Evolutionary conservation across 2,329 filamentous ascomycete genomes (phyloP).

Genomic region (Talaromyces pinophilus): DNA sequence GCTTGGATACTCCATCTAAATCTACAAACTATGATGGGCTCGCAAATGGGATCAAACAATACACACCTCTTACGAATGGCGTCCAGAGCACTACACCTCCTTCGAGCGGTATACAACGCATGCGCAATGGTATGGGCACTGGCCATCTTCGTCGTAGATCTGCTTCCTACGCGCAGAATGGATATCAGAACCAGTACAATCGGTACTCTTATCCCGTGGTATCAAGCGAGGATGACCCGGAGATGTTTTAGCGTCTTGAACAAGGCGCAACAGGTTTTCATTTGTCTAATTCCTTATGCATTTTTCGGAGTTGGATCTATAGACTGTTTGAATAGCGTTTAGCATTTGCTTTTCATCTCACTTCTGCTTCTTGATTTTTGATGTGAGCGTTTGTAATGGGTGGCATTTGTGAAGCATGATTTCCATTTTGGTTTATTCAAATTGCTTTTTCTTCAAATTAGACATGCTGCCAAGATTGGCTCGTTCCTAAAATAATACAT

Average conservation of each 20-base stretch:
- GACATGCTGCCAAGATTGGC: too few relatives aligned
- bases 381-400: not conserved
- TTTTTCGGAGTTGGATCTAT: not conserved
- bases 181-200: constrained; percentile 18
- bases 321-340: not conserved
- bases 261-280: not conserved
- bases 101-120: constrained; percentile 13
- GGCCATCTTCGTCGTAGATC: constrained; percentile 8
- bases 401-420: not conserved
- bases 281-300: not conserved
- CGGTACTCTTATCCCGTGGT: constrained; percentile 22
- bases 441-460: not conserved
- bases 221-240: constrained; percentile 6
- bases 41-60: not conserved
- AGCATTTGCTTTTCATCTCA: not conserved
- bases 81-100: constrained; percentile 13
- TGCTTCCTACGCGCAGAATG: constrained; percentile 16
- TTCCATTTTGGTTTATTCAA: not conserved
- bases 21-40: not conserved
- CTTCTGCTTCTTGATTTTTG: not conserved
- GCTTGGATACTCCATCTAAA: constrained; percentile 3
- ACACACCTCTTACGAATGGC: constrained; percentile 8
- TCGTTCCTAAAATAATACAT: not conserved
- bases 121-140: not conserved
- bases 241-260: not conserved